Evolutionary conservation across 208 protist genomes (phyloP).

Genomic region (Paratrypanosoma confusum): DNA sequence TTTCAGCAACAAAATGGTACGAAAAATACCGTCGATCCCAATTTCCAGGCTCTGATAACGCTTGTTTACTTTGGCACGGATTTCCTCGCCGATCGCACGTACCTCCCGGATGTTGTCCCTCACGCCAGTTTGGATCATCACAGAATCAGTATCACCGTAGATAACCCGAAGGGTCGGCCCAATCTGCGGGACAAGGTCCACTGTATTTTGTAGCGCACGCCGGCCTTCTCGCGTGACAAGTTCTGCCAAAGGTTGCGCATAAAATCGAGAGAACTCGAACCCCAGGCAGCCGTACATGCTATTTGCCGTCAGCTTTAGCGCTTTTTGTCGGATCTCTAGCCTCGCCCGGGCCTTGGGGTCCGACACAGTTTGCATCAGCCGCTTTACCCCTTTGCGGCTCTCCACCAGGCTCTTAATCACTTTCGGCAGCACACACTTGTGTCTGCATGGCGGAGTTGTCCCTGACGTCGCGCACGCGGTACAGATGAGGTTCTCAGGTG

Average conservation of each 20-base stretch:
- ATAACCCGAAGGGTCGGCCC: conserved; percentile 86
- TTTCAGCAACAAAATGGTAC: conserved; percentile 93
- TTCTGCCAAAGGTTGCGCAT: conserved; percentile 96
- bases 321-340: conserved; percentile 95
- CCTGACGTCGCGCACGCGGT: conserved; percentile 38
- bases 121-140: conserved; percentile 98
- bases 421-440: conserved; percentile 88
- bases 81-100: conserved; percentile 75
- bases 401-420: conserved; percentile 94
- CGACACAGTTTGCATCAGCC: conserved; percentile 84
- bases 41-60: conserved; percentile 97
- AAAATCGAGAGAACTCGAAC: conserved; percentile 97
- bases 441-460: conserved; percentile 56
- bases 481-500: conserved; percentile 71
- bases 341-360: conserved; percentile 72
- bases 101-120: conserved; percentile 78
- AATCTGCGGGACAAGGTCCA: conserved; percentile 87
- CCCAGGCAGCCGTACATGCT: conserved; percentile 99
- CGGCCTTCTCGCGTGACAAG: conserved; percentile 96
- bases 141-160: conserved; percentile 99
- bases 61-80: conserved; percentile 96
- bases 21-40: conserved; percentile 99
- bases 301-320: conserved; percentile 98
- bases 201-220: conserved; percentile 91
- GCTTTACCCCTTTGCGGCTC: conserved; percentile 91